Percentiles rank a stretch among this genome's conserved stretches.
phyloP scores from a whole-genome alignment of 768 basidiomycete species.

The Lentinus tigrinus region DNA sequence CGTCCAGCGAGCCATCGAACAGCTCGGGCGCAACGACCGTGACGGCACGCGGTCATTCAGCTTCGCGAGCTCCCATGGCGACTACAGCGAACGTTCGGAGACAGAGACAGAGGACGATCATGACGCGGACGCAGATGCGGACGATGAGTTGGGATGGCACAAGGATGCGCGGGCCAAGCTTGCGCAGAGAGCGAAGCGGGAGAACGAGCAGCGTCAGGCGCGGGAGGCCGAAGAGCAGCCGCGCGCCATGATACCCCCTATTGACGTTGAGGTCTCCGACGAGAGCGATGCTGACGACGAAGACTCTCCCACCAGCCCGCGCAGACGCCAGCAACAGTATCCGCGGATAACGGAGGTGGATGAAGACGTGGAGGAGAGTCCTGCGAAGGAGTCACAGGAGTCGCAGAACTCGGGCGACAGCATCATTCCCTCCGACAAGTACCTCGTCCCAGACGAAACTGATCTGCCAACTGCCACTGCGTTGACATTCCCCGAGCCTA shows the following conservation, averaged over 20 bases:
- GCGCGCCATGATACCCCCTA: conserved; percentile 53
- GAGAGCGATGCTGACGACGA: conserved; percentile 75
- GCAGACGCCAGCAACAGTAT: conserved; percentile 37
- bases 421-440: conserved; percentile 32
- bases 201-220: conserved; percentile 56
- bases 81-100: conserved; percentile 39
- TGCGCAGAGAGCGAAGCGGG: conserved; percentile 66
- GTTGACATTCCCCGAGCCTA: conserved; percentile 23
- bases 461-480: conserved; percentile 30
- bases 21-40: conserved; percentile 60
- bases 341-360: conserved; percentile 72
- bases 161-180: conserved; percentile 62
- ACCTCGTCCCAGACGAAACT: conserved; percentile 30
- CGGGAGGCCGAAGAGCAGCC: conserved; percentile 41
- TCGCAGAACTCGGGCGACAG: conserved; percentile 8
- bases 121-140: conserved; percentile 49
- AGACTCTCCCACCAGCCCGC: conserved; percentile 11
- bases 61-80: conserved; percentile 66
- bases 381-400: neutral
- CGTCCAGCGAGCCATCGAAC: conserved; percentile 87
- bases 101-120: conserved; percentile 50
- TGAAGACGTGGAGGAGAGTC: conserved; percentile 47
- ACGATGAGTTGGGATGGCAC: conserved; percentile 59
- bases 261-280: conserved; percentile 74
- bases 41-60: conserved; percentile 72